Evolutionary conservation across 495 filamentous ascomycete genomes (phyloP), one percentile per base, ranked within the genome.

Genomic region (Alectoria sarmentosa): DNA sequence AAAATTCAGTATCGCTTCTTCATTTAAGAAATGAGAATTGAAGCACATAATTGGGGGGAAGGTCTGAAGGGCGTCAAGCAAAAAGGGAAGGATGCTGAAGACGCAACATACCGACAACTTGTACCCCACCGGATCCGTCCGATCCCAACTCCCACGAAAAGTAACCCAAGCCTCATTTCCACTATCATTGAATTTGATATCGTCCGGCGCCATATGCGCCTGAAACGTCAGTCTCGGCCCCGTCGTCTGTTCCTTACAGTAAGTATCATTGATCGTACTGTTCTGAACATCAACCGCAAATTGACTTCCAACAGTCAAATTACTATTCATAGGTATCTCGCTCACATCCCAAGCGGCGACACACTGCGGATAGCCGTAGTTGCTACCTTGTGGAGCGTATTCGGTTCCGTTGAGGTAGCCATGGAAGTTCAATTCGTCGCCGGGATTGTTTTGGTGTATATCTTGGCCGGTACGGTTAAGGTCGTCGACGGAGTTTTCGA

Each of bases 361-460:
- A 70, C 88, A 91, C 30, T 75, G 67, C 7, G 89, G 89, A 69
- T 91, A 91, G 21, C 88, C 88, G 69, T 83, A 83, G 71, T 88
- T 73, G 21, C 66, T 65, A 17, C 79, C 79, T 66, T 79, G 77
- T 38, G 72, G 65, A 0, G 69, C 58, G 23, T 71, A 75, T 17
- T 65, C 37, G 0, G 81, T 77, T 2, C 70, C 72, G 62, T 82
- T 77, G 7, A 90, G 75, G 56, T 79, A 78, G 2, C 88, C 89
- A n/a, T 87, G 84, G 72, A 79, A 89, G 70, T 91, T 92, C 65
- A 91, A 72, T 69, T 91, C 87, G 70, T 91, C 89, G 13, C 84
- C 87, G 0, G 89, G 89, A 67, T 91, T 91, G 46, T 90, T 78
- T 49, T 82, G 68, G 69, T 90, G 86, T 42, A 90, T 81, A 66